These are phyloP conservation scores for Paramecium pentaurelia DNA, from an alignment of 73 alveolate genomes.

Conservation along the genomic window DNA sequence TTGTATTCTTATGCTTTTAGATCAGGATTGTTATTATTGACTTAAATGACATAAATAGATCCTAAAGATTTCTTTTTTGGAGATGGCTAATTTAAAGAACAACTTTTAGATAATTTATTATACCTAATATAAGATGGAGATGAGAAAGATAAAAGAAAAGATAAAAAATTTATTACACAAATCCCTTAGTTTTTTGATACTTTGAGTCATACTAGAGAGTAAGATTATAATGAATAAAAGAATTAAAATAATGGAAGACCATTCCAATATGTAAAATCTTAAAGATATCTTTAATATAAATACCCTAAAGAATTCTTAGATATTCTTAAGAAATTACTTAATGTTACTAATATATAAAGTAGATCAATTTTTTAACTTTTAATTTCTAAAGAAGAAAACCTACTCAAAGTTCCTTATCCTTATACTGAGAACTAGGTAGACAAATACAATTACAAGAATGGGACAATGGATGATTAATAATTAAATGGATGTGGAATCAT, in stretches of 20 bases:
- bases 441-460: neutral
- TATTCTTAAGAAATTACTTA: neutral
- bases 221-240: neutral
- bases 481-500: neutral
- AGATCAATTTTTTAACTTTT: neutral
- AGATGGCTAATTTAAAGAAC: slow-evolving; percentile 28
- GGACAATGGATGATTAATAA: neutral
- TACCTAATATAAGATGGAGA: neutral
- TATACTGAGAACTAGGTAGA: neutral
- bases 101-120: neutral
- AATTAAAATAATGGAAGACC: neutral
- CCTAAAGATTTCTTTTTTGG: neutral
- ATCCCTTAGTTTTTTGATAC: neutral
- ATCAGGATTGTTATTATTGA: neutral
- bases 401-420: neutral
- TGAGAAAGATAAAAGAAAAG: neutral
- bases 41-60: neutral
- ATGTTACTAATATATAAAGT: neutral
- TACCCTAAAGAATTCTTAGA: neutral
- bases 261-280: neutral
- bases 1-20: neutral
- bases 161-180: neutral
- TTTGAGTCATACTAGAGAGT: neutral
- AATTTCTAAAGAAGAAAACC: neutral
- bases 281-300: neutral